Base-by-base conservation (phyloP, 306 rosid genomes). In the Coriaria nepalensis region DNA sequence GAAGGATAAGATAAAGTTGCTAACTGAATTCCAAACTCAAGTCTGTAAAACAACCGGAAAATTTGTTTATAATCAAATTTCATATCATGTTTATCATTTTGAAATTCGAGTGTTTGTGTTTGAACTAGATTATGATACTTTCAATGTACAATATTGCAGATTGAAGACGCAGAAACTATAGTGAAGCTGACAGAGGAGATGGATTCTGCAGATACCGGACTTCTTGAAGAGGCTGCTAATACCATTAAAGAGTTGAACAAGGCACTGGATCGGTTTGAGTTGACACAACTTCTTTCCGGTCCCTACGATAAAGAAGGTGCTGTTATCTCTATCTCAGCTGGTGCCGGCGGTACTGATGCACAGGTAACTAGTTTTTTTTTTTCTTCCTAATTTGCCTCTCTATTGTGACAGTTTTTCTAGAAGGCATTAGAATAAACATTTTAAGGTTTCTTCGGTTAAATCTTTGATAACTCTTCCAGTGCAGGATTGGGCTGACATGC, bases 401-500 rank as follows among this genome's bases (percentile, higher is more conserved):
- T n/a, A n/a, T n/a, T n/a, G n/a, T n/a, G n/a, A n/a, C n/a, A n/a
- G n/a, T n/a, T n/a, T n/a, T n/a, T n/a, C n/a, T n/a, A n/a, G n/a
- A n/a, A n/a, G n/a, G n/a, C n/a, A n/a, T n/a, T n/a, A n/a, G n/a
- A n/a, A n/a, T n/a, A n/a, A n/a, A n/a, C n/a, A n/a, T n/a, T 47
- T 32, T 9, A 40, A 40, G 49, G 45, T 20, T 60, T 57, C 65
- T 56, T 53, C 55, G 58, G 65, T 65, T 47, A 73, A 69, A 61
- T 39, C 55, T 70, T 69, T 69, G 71, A 73, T 73, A 37, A 61
- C n/a, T n/a, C 70, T 56, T 74, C 55, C 86, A 88, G 95, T 70
- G 80, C 95, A 88, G 97, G 97, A 88, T 64, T 88, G 95, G 95
- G 95, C 95, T 9, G 95, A 88, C 75, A 88, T 88, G 95, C 87